Percentiles rank a stretch among this genome's conserved stretches.
Evolutionary conservation across 495 filamentous ascomycete genomes (phyloP).

Genomic region (Thozetella sp.): DNA sequence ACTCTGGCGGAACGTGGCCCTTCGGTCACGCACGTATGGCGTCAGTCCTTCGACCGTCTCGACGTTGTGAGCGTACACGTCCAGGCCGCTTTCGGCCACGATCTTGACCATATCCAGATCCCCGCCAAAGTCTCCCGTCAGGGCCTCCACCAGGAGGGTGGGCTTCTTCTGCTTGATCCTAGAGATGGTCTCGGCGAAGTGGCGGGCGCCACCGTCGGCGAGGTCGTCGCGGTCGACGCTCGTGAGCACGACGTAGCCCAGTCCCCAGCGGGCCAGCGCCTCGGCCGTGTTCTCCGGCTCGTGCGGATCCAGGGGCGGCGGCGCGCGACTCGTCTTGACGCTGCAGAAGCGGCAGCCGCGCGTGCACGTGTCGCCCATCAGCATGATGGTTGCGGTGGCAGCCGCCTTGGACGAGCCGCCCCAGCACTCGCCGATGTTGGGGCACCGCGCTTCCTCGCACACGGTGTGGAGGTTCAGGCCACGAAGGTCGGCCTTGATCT

Average conservation of each 20-base stretch:
- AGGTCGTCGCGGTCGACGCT: constrained; percentile 93
- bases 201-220: constrained; percentile 80
- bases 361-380: constrained; percentile 98
- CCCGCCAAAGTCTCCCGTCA: constrained; percentile 89
- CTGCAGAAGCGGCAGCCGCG: constrained; percentile 96
- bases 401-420: constrained; percentile 84
- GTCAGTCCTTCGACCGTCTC: constrained; percentile 94
- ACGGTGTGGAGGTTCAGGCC: constrained; percentile 92
- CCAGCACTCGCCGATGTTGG: constrained; percentile 98
- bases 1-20: constrained; percentile 88
- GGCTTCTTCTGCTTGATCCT: constrained; percentile 91
- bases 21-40: constrained; percentile 84
- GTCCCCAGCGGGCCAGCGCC: constrained; percentile 86
- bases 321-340: constrained; percentile 83
- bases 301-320: constrained; percentile 86
- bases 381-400: constrained; percentile 97
- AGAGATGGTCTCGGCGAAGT: constrained; percentile 93
- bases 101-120: constrained; percentile 79
- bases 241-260: constrained; percentile 95
- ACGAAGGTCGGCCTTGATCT: constrained; percentile 89
- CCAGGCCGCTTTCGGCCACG: constrained; percentile 84
- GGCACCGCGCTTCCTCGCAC: constrained; percentile 95
- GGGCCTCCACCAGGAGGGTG: constrained; percentile 85
- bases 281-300: constrained; percentile 97
- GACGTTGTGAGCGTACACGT: constrained; percentile 96